These are phyloP conservation scores for Davidsoniella australis DNA, from an alignment of 2,329 filamentous ascomycete genomes.

Conservation along the genomic window DNA sequence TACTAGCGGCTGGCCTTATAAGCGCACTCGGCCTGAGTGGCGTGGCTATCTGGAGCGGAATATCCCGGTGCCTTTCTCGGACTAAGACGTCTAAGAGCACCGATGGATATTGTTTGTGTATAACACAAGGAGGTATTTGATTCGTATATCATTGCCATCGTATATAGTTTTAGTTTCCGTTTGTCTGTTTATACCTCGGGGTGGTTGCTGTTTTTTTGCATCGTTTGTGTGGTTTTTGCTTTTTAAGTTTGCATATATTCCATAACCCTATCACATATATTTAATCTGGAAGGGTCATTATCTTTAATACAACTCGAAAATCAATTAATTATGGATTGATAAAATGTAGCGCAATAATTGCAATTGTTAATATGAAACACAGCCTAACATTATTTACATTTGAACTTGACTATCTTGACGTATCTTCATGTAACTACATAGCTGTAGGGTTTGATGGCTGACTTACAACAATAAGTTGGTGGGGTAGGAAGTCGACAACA, in stretches of 20 bases:
- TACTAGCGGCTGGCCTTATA: constrained; percentile 24
- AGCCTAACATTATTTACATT: too few species aligned
- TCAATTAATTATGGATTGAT: too few species aligned
- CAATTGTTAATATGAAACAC: too few species aligned
- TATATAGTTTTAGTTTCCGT: constrained; percentile 5
- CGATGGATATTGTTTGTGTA: background rate
- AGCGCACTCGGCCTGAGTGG: constrained; percentile 35
- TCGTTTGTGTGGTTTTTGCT: background rate
- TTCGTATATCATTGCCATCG: constrained; percentile 1
- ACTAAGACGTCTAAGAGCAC: background rate
- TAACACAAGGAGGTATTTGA: background rate
- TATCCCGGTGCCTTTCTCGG: constrained; percentile 23
- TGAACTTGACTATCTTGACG: too few species aligned
- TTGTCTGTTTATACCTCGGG: background rate
- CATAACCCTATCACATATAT: background rate
- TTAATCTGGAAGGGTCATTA: too few species aligned
- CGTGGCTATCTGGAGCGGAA: constrained; percentile 31
- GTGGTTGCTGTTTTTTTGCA: background rate
- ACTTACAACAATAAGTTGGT: too few species aligned
- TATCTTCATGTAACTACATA: too few species aligned
- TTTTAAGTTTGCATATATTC: background rate
- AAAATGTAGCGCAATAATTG: too few species aligned
- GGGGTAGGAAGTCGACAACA: too few species aligned
- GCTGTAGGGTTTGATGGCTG: too few species aligned
- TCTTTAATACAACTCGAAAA: too few species aligned